A percentile compares a stretch with the other conserved stretches of the same genome.
Conservation (phyloP, 202 grass and related monocot species). For the Setaria italica region DNA sequence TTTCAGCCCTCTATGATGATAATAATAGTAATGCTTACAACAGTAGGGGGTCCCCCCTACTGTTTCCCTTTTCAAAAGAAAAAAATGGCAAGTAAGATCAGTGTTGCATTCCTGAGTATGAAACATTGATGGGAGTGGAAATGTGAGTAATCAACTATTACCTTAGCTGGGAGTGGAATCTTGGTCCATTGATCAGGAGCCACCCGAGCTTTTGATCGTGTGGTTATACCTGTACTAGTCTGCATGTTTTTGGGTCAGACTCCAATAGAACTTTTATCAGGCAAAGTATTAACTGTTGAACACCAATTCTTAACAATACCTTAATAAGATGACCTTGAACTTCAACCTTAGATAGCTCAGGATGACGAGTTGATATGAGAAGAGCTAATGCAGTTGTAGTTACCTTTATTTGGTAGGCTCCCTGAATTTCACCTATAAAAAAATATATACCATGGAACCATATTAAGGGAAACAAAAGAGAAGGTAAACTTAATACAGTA, state of each 20-base stretch:
- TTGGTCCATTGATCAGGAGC: slow-evolving; percentile 83
- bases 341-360: slow-evolving; percentile 81
- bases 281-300: slow-evolving; percentile 19
- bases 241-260: slow-evolving; percentile 52
- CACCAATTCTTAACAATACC: slow-evolving; percentile 51
- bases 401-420: slow-evolving; percentile 97
- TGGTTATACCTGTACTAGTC: slow-evolving; percentile 82
- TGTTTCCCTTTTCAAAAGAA: background rate
- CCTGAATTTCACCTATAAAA: slow-evolving; percentile 89
- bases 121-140: slow-evolving; percentile 5
- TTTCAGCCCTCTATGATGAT: background rate
- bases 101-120: slow-evolving; percentile 9
- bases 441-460: slow-evolving; percentile 34
- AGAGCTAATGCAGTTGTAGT: slow-evolving; percentile 91
- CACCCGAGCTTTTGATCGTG: slow-evolving; percentile 80
- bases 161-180: slow-evolving; percentile 85
- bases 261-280: slow-evolving; percentile 18
- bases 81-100: background rate
- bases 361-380: slow-evolving; percentile 74
- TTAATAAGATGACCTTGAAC: slow-evolving; percentile 92
- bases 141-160: slow-evolving; percentile 45
- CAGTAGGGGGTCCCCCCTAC: background rate
- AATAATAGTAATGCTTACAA: background rate
- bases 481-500: slow-evolving; percentile 5
- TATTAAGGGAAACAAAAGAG: slow-evolving; percentile 5